Base-by-base conservation (phyloP, 768 basidiomycete genomes). In the Boletus rubroflammeus region DNA sequence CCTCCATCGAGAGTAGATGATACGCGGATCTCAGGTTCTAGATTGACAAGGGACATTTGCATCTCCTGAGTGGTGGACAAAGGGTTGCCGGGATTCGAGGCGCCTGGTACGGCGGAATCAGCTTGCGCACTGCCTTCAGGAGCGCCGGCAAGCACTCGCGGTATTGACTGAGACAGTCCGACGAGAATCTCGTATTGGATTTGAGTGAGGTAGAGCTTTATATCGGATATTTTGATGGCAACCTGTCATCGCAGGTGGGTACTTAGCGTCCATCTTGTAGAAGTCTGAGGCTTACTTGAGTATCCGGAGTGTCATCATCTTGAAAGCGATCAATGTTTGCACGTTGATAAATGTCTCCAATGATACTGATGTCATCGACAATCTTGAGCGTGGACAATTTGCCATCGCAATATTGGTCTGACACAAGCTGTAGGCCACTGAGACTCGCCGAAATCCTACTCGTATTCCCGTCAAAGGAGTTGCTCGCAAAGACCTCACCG, bases 341-440 rank as follows among this genome's bases (percentile, higher is more conserved):
- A 6, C 73, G 78, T 69, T 96, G 92, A 25, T 82, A 69, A 47
- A 94, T 71, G 25, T 86, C 80, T 9, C 88, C 81, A 5, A 73
- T 74, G 54, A 98, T 78, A 54, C 88, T 78, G 44, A 97, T 93
- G 64, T 96, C 90, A 60, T 97, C 92, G 32, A 99, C 88, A 62
- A 99, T 92, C 70, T 91, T 93, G 53, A 98, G 77, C 1, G 70
- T 74, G 17, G 81, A 78, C 13, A 75, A 57, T 56, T 78, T 63
- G 41, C 75, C 78, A 14, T 77, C 76, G 38, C 77, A 72, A 58
- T 79, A 73, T 39, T 89, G 72, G 38, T 78, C 81, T 19, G 94
- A 95, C 14, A 86, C 78, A 28, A 98, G 79, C 61, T 90, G 89
- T 31, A 98, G 86, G 15, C 94, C 93, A 38, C 75, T 78, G 36